Percentiles rank a stretch among this genome's conserved stretches.
Evolutionary conservation across 129 eudicot species (phyloP).

Genomic region (Saposhnikovia divaricata): DNA sequence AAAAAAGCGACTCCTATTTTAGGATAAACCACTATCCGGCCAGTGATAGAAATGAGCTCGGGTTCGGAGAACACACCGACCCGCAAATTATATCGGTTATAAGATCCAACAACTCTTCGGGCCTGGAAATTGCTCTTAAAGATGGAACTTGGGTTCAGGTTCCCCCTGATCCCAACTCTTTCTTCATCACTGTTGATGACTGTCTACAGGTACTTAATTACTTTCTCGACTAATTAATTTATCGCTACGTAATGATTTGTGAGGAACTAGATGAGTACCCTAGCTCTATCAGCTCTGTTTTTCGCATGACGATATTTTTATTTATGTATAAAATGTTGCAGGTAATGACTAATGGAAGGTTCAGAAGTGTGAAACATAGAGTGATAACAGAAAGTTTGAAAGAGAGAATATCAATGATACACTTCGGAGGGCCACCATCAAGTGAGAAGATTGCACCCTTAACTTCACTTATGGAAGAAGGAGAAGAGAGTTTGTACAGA

Average conservation of each 20-base stretch:
- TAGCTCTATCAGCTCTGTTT: no score
- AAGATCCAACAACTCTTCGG: slow-evolving; percentile 33
- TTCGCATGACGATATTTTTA: no score
- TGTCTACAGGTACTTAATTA: slow-evolving; percentile 27
- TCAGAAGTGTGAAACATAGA: slow-evolving; percentile 41
- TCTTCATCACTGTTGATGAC: slow-evolving; percentile 46
- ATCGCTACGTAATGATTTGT: no score
- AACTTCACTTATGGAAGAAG: slow-evolving; percentile 22
- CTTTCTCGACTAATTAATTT: no score
- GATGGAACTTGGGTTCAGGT: slow-evolving; percentile 44
- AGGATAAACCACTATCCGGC: slow-evolving; percentile 76
- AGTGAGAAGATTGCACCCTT: slow-evolving; percentile 33
- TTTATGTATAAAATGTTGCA: not conserved
- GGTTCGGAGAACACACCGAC: slow-evolving; percentile 51
- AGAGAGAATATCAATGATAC: slow-evolving; percentile 35
- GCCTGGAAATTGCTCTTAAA: slow-evolving; percentile 33
- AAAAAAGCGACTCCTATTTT: slow-evolving; percentile 47
- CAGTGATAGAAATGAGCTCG: slow-evolving; percentile 27
- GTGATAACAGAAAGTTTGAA: slow-evolving; percentile 23
- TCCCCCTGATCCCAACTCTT: slow-evolving; percentile 38
- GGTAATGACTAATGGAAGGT: slow-evolving; percentile 45
- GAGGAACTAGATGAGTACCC: no score
- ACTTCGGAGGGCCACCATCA: slow-evolving; percentile 42
- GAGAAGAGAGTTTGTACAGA: slow-evolving; percentile 32
- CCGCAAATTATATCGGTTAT: slow-evolving; percentile 37